Base-by-base conservation (phyloP, 495 filamentous ascomycete genomes). In the Aspergillus campestris region DNA sequence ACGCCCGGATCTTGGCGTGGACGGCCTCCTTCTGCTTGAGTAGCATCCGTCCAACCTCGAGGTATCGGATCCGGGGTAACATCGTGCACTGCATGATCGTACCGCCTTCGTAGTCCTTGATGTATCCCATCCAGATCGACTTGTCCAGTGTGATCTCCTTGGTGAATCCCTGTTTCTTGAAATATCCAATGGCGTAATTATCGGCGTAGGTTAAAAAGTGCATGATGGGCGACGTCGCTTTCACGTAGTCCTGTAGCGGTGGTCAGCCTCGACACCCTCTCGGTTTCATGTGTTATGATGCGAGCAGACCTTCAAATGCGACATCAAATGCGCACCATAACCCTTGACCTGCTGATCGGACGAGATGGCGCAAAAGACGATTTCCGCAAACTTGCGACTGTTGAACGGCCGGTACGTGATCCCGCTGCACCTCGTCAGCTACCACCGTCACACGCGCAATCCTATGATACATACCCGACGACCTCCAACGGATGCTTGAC, bases 81-180 rank as follows among this genome's bases (percentile, higher is more conserved):
- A 98, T 97, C 38, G 84, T 85, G 63, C 92, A 98, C 66, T 98
- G 92, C 92, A 98, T 98, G 52, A 98, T 95, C 0, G 92, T 98
- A 35, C 92, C 92, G 28, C 92, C 92, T 68, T 98, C 92, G 64
- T 98, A 98, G 64, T 98, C 92, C 65, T 98, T 98, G 64, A 98
- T 98, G 59, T 96, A 98, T 28, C 92, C 92, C 94, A 97, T 98
- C 92, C 92, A 98, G 12, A 87, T 82, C 7, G 83, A 78, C 57
- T 80, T 84, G 36, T 90, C 87, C 1, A 98, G 79, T 0, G 89
- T 95, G 53, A 98, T 97, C 51, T 98, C 90, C 61, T 98, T 98
- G 0, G 94, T 97, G 54, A 98, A 98, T 0, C 92, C 92, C 64
- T 98, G 92, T 64, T 98, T 98, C 63, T 97, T 94, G 71, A 98